A percentile compares a stretch with the other conserved stretches of the same genome.
phyloP scores from a whole-genome alignment of 192 early-diverging fungal genomes.

The Funneliformis mosseae region DNA sequence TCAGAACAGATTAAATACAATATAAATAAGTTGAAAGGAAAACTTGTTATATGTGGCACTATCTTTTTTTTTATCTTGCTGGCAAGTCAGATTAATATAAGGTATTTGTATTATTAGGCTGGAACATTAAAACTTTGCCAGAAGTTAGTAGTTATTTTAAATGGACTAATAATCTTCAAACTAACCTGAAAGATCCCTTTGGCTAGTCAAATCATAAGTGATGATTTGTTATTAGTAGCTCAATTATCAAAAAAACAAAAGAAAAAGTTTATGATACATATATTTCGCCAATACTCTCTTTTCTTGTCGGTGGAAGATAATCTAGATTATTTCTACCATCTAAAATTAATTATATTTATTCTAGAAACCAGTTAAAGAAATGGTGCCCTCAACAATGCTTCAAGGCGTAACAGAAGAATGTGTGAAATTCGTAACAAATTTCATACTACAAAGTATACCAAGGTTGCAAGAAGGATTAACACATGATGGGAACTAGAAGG shows the following conservation, averaged over 20 bases:
- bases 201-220: not conserved
- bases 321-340: too few species aligned
- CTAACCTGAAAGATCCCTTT: not conserved
- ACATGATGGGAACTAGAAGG: not conserved
- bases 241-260: slow-evolving; percentile 11
- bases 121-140: not conserved
- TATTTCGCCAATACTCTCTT: not conserved
- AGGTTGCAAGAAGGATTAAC: not conserved
- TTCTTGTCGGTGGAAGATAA: not conserved
- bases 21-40: slow-evolving; percentile 14
- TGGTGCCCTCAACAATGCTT: not conserved
- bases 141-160: slow-evolving; percentile 1
- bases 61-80: not conserved
- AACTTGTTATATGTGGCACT: not conserved
- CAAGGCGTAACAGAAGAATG: not conserved
- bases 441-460: not conserved
- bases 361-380: not conserved
- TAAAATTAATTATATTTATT: not conserved
- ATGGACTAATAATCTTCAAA: not conserved
- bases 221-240: not conserved
- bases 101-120: not conserved
- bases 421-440: slow-evolving; percentile 10
- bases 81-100: not conserved
- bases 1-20: not conserved
- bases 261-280: slow-evolving; percentile 2